phyloP scores from a whole-genome alignment of 176 grass and related monocot species.

The Raddia distichophylla region DNA sequence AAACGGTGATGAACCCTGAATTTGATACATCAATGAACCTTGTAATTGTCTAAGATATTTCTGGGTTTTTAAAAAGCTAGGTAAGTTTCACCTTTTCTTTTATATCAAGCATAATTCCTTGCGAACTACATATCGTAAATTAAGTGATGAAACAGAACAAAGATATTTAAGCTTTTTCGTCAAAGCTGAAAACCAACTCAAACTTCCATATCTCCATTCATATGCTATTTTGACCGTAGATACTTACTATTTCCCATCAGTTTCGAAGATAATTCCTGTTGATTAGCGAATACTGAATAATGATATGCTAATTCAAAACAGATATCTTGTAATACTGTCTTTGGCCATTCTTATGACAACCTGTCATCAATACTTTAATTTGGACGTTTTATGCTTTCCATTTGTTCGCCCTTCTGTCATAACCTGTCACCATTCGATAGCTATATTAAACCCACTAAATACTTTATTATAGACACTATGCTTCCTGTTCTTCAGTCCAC shows the following conservation, averaged over 20 bases:
- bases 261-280: constrained; percentile 23
- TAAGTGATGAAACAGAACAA: not conserved
- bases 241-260: not conserved
- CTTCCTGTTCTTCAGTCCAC: not conserved
- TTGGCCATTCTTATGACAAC: not conserved
- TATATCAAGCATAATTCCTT: not conserved
- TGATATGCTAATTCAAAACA: constrained; percentile 30
- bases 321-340: not conserved
- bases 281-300: constrained; percentile 24
- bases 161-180: constrained; percentile 12
- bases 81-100: constrained; percentile 19
- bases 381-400: not conserved
- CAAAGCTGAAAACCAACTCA: not conserved
- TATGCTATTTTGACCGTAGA: not conserved
- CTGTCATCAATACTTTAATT: not conserved
- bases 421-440: not conserved
- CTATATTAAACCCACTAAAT: not conserved
- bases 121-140: not conserved
- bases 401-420: too few species aligned
- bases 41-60: constrained; percentile 40
- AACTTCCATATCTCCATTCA: not conserved
- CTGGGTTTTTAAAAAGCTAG: constrained; percentile 9
- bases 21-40: not conserved
- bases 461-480: not conserved
- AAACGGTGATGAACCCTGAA: constrained; percentile 62